phyloP scores from a whole-genome alignment of 2,329 filamentous ascomycete genomes.

The Camillea tinctor region DNA sequence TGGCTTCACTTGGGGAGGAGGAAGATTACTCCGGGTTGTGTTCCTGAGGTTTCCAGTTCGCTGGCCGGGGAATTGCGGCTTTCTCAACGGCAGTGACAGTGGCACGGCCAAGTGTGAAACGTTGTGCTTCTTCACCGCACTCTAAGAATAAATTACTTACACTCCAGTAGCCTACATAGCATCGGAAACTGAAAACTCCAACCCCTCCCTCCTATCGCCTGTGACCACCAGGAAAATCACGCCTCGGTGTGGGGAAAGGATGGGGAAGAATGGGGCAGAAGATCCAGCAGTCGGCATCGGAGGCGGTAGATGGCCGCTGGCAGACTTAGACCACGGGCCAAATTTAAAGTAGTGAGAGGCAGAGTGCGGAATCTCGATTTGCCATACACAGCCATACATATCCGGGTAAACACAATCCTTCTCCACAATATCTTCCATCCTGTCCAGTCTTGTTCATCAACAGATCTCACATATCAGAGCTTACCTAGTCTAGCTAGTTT shows the following conservation, averaged over 20 bases:
- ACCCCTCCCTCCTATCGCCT: constrained; percentile 1
- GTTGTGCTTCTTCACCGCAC: constrained; percentile 3
- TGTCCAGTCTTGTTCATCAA: constrained; percentile 12
- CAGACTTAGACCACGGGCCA: constrained; percentile 14
- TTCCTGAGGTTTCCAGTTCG: not conserved
- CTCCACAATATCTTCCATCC: constrained; percentile 5
- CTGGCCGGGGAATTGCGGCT: constrained; percentile 11
- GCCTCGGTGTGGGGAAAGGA: constrained; percentile 18
- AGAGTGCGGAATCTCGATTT: constrained; percentile 21
- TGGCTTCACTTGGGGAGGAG: not conserved
- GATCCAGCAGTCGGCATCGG: constrained; percentile 26
- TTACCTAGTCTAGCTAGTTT: not conserved
- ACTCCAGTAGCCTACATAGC: not conserved
- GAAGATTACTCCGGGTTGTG: not conserved
- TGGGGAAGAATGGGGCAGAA: constrained; percentile 1
- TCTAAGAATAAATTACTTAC: not conserved
- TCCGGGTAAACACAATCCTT: constrained; percentile 26
- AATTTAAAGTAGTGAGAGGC: constrained; percentile 12
- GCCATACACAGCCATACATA: constrained; percentile 7
- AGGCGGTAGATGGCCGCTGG: constrained; percentile 28
- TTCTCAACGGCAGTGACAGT: constrained; percentile 17
- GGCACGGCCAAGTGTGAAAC: not conserved
- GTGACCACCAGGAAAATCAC: constrained; percentile 6
- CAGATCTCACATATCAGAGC: constrained; percentile 1
- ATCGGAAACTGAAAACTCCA: not conserved